Evolutionary conservation across 257 asterid genomes (phyloP), one percentile per base, ranked within the genome.

Genomic region (Schizonepeta tenuifolia): DNA sequence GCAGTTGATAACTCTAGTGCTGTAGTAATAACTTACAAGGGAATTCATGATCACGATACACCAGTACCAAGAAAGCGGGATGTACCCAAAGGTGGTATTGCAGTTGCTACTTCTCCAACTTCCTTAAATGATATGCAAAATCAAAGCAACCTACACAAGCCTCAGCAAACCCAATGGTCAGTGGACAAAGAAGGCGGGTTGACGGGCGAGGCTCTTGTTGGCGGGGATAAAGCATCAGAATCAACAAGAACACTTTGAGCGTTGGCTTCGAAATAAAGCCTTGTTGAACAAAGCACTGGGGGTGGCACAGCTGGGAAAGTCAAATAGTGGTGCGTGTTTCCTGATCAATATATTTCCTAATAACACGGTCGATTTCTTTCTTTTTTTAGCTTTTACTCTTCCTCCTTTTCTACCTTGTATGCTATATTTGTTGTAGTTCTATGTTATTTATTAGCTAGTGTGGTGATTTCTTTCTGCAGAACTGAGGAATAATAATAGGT

Each of bases 211-310:
- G 71, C 88, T 54, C 49, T 80, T 58, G 66, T 69, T 11, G 82
- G 79, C 53, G 87, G 77, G 43, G 88, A 83, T 61, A 85, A 64
- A 67, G 69, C 84, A 40, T 35, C 79, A 18, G 93, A 81, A 55
- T 80, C 96, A 7, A 60, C 92, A 64, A 77, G 79, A 79, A 81
- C 96, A 58, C 91, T 43, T 58, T 88, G 82, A 86, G 94, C 50
- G 79, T 90, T 47, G 98, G 96, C 70, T 84, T 90, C 68, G 96
- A 90, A 82, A 83, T 86, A 75, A 92, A 92, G 79, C 89, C 94
- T 78, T 83, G 95, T 82, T 89, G 83, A 77, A 65, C 44, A 43
- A 26, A 21, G 38, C n/a, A 64, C 26, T 51, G 41, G 59, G 60
- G 55, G 28, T 26, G 47, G 28, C 57, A 1, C 61, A n/a, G 47